Evolutionary conservation across 2,329 filamentous ascomycete genomes (phyloP), one percentile per base, ranked within the genome.

Genomic region (Calonectria montana): DNA sequence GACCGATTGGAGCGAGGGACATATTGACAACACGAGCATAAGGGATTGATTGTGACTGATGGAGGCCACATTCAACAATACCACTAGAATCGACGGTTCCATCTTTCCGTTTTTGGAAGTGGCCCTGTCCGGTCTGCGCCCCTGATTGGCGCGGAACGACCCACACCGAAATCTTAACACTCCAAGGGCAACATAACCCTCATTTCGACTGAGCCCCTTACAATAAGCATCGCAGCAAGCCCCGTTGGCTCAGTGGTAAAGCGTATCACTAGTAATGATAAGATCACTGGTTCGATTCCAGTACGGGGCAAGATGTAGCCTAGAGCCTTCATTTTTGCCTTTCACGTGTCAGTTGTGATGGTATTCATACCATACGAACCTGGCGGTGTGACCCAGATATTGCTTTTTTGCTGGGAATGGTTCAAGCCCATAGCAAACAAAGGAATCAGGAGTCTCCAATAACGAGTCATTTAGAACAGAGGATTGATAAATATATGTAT

Each of bases 231-330:
- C 57, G 21, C 7, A 61, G 37, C 57, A 62, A 62, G 57, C 57
- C 57, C 57, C 57, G 57, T 62, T 62, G 57, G 57, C 57, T 62
- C 57, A 62, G 57, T 62, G 57, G 57, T 62, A 62, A 62, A 62
- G 57, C 57, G 57, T 62, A 27, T 62, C 57, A 62, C 57, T 62
- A 62, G 57, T 62, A 62, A 62, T 62, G 57, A 62, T 27, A 62
- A 62, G 57, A 62, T 62, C 57, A 62, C 57, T 62, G 57, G 57
- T 62, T 62, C 57, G 57, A 62, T 62, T 62, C 57, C 57, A 62
- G 57, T 62, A 62, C 57, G 57, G 57, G 57, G 57, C 57, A 62
- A 27, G 31, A 37, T 39, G 53, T 15, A 23, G 37, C 35, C 10
- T 6, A 16, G 9, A 25, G 29, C 21, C 5, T 39, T 25, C 1